These are phyloP conservation scores for Pseudonectria foliicola DNA, from an alignment of 2,329 filamentous ascomycete species.

Conservation along the genomic window DNA sequence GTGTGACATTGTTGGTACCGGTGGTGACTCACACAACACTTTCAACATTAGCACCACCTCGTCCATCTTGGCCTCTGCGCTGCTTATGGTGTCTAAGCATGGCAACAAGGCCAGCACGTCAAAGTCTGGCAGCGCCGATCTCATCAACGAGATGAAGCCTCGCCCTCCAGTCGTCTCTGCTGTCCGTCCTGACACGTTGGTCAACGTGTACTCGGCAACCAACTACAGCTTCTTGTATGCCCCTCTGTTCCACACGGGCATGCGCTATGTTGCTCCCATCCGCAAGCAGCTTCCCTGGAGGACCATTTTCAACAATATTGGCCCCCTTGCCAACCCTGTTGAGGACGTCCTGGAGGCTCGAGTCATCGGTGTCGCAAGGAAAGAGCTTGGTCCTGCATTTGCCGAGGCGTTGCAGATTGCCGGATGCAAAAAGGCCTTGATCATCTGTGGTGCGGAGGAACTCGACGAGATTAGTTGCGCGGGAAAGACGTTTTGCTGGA, in stretches of 20 bases:
- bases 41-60: constrained; percentile 98
- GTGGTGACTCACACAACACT: constrained; percentile 92
- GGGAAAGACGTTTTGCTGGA: constrained; percentile 84
- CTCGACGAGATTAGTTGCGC: constrained; percentile 94
- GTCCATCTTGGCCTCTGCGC: constrained; percentile 81
- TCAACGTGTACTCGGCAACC: constrained; percentile 64
- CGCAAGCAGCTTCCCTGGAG: constrained; percentile 85
- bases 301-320: constrained; percentile 96
- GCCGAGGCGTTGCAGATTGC: constrained; percentile 72
- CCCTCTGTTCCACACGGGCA: constrained; percentile 91
- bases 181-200: constrained; percentile 64
- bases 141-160: constrained; percentile 69
- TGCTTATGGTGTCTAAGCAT: constrained; percentile 86
- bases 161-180: constrained; percentile 66
- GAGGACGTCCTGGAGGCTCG: constrained; percentile 80
- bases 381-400: constrained; percentile 82
- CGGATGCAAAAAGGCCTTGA: constrained; percentile 74
- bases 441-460: constrained; percentile 91
- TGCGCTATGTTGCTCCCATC: constrained; percentile 80
- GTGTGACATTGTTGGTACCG: constrained; percentile 95
- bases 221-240: constrained; percentile 97
- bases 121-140: constrained; percentile 89
- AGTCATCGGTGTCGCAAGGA: constrained; percentile 85
- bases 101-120: constrained; percentile 94
- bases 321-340: constrained; percentile 84